These are phyloP conservation scores for Limnanthes douglasii DNA, from an alignment of 345 rosid species.

Conservation along the genomic window DNA sequence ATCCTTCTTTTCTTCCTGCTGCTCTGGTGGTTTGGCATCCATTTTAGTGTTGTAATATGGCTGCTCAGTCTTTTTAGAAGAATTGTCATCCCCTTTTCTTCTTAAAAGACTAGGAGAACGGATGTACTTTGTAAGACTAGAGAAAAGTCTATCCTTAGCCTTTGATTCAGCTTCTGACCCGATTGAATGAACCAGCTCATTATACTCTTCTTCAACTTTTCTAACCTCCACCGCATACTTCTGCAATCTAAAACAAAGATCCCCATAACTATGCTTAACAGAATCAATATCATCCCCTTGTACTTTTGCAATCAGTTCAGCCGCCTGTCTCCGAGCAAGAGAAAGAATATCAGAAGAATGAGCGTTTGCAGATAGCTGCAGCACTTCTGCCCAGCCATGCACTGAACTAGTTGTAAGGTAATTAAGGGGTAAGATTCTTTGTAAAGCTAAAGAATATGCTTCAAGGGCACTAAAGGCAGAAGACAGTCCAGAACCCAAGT, in stretches of 20 bases:
- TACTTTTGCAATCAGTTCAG: constrained; percentile 41
- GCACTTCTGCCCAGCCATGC: constrained; percentile 71
- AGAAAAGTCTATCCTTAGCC: constrained; percentile 63
- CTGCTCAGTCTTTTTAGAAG: constrained; percentile 17
- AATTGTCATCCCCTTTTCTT: constrained; percentile 31
- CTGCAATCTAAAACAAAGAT: constrained; percentile 43
- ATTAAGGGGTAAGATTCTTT: constrained; percentile 69
- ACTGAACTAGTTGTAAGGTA: constrained; percentile 58
- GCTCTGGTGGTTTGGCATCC: constrained; percentile 18
- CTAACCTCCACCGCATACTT: constrained; percentile 42
- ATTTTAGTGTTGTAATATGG: constrained; percentile 16
- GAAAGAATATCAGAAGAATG: constrained; percentile 53
- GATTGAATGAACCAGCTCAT: constrained; percentile 44
- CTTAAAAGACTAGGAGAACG: constrained; percentile 39
- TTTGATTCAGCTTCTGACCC: constrained; percentile 50
- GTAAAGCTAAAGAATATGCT: constrained; percentile 61
- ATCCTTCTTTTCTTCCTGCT: constrained; percentile 38
- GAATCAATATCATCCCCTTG: constrained; percentile 36
- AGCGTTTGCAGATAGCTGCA: constrained; percentile 61
- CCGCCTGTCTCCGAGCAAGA: constrained; percentile 58
- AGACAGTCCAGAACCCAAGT: constrained; percentile 53
- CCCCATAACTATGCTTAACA: constrained; percentile 30
- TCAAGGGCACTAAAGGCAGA: constrained; percentile 49
- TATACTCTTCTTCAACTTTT: constrained; percentile 45
- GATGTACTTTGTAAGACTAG: constrained; percentile 52